Evolutionary conservation across 306 rosid genomes (phyloP), one percentile per base, ranked within the genome.

Genomic region (Gillenia trifoliata): DNA sequence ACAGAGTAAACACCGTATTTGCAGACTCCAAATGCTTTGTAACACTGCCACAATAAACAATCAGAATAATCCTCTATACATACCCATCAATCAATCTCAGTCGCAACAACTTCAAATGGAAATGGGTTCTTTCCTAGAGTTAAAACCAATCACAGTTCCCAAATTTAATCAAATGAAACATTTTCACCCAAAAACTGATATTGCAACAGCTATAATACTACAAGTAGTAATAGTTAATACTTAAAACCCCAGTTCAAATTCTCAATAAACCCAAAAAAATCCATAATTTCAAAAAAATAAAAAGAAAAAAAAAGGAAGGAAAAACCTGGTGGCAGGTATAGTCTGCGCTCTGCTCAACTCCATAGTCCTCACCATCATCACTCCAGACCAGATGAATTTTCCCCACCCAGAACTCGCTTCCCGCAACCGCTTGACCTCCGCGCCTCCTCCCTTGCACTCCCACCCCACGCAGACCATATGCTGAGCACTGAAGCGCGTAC

Each of bases 1-100:
- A 92, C 29, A 71, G 92, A 88, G 99, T 85, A 64, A 94, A 89
- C 88, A 87, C 80, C 2, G 96, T 89, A 75, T 92, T 92, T 66
- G 89, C 96, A 30, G 99, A 90, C 80, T 91, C 96, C 36, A 94
- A 50, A 79, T 83, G 79, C 83, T 90, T 92, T 30, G 80, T 77
- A 73, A 86, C 68, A 82, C 93, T 94, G 90, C 75, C 80, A 59
- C 19, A 28, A 26, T 30, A 78, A 61, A 72, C 68, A 43, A 20
- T 71, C 54, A 71, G 25, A 71, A 84, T 22, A 34, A 20, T n/a
- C 62, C 29, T 28, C 33, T 22, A 55, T 10, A 22, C 64, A 45
- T 7, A 64, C 45, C 4, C 54, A 16, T 54, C 22, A 17, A 54
- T 59, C 64, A 59, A 59, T 13, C 30, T 59, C 64, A 2, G 33